phyloP scores from a whole-genome alignment of 164 flowering plant genomes.

The Aristolochia contorta region DNA sequence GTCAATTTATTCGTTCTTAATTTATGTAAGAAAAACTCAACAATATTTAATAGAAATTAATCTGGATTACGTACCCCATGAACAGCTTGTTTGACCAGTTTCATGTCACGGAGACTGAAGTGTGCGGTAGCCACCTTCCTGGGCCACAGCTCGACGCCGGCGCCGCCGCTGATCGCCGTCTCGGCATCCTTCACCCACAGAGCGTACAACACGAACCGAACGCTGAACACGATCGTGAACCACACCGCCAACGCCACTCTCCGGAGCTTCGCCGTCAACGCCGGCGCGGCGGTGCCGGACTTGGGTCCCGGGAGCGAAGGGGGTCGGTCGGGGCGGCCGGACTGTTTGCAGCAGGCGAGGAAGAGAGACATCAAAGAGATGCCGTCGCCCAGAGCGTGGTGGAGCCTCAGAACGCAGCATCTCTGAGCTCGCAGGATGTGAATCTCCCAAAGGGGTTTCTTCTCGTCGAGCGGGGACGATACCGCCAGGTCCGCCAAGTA shows the following conservation, averaged over 20 bases:
- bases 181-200: slow-evolving; percentile 36
- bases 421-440: slow-evolving; percentile 33
- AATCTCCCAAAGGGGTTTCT: slow-evolving; percentile 67
- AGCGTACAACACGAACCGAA: slow-evolving; percentile 23
- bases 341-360: slow-evolving; percentile 30
- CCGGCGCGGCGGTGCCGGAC: no score
- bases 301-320: slow-evolving; percentile 15
- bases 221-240: slow-evolving; percentile 25
- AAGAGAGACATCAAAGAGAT: slow-evolving; percentile 55
- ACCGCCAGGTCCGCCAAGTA: slow-evolving; percentile 52
- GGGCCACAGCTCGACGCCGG: slow-evolving; percentile 77
- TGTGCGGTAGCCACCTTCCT: slow-evolving; percentile 51
- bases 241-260: slow-evolving; percentile 18
- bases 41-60: no score
- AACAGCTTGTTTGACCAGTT: slow-evolving; percentile 42
- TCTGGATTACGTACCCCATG: no score
- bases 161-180: slow-evolving; percentile 44
- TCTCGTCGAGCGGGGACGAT: slow-evolving; percentile 28
- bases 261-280: slow-evolving; percentile 8
- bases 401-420: slow-evolving; percentile 38
- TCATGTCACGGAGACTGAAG: slow-evolving; percentile 51
- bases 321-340: slow-evolving; percentile 17
- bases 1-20: no score
- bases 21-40: no score
- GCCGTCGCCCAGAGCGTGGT: slow-evolving; percentile 73